These are phyloP conservation scores for Taphrina wiesneri DNA, from an alignment of 1,139 yeast species.

Conservation along the genomic window DNA sequence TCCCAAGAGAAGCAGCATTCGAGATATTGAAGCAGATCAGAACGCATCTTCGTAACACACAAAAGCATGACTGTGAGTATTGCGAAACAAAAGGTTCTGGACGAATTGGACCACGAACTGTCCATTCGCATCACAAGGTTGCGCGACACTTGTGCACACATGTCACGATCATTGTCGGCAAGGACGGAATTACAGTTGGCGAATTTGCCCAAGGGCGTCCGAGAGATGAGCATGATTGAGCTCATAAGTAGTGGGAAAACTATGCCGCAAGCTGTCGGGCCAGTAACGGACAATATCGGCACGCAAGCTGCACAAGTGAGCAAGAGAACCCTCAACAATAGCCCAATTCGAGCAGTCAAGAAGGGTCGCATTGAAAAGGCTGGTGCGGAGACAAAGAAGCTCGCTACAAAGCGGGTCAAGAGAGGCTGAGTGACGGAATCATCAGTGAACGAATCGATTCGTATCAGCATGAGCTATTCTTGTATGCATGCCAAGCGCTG, in stretches of 20 bases:
- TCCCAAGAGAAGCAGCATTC: neutral
- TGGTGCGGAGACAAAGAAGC: neutral
- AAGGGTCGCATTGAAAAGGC: neutral
- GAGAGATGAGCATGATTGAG: neutral
- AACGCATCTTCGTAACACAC: neutral
- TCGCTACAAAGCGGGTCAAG: neutral
- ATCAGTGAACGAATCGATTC: too few species aligned
- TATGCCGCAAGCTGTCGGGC: neutral
- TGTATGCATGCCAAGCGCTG: too few species aligned
- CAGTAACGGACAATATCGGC: neutral
- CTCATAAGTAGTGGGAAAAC: neutral
- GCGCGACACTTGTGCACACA: conserved; percentile 1
- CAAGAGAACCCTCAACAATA: neutral
- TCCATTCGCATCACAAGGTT: neutral
- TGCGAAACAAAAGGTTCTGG: conserved; percentile 1
- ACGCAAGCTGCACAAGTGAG: neutral
- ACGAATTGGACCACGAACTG: conserved; percentile 9
- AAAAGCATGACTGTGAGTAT: neutral
- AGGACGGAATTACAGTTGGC: conserved; percentile 17
- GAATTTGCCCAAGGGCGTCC: neutral
- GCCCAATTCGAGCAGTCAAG: neutral
- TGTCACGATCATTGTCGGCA: conserved; percentile 10
- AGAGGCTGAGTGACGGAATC: neutral
- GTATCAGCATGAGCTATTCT: too few species aligned
- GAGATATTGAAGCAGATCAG: neutral